Percentiles rank a stretch among this genome's conserved stretches.
Conservation (phyloP, 129 eudicot species). For the Glebionis coronaria region DNA sequence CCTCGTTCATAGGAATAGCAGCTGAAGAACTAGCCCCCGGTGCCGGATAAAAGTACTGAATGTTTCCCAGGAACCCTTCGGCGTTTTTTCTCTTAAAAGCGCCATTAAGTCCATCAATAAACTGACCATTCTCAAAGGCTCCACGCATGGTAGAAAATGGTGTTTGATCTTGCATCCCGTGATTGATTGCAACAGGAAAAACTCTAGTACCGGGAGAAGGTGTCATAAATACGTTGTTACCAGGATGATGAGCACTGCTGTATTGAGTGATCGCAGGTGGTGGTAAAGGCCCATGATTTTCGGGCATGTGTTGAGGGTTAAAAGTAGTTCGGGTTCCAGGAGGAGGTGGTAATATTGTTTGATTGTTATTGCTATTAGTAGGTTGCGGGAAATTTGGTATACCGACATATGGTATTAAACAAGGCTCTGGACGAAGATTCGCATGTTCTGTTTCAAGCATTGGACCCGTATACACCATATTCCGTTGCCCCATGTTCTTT, state of each 20-base stretch:
- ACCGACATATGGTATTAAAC: constrained; percentile 40
- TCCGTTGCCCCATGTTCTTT: constrained; percentile 67
- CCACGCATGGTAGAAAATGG: constrained; percentile 51
- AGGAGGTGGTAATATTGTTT: constrained; percentile 46
- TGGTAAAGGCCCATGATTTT: constrained; percentile 50
- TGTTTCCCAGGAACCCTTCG: constrained; percentile 42
- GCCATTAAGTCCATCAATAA: constrained; percentile 37
- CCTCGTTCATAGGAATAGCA: constrained; percentile 50
- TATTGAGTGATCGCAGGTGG: constrained; percentile 53
- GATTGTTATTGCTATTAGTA: constrained; percentile 25
- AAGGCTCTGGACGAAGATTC: constrained; percentile 63
- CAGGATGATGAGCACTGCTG: constrained; percentile 43
- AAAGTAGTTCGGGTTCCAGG: constrained; percentile 44
- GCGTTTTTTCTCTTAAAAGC: constrained; percentile 65
- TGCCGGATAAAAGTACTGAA: constrained; percentile 43
- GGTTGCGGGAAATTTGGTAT: constrained; percentile 55
- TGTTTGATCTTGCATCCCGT: constrained; percentile 53
- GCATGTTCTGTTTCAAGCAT: constrained; percentile 52
- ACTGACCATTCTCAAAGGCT: constrained; percentile 39
- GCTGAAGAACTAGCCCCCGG: constrained; percentile 70
- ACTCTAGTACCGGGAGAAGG: constrained; percentile 48
- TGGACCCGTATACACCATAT: constrained; percentile 54
- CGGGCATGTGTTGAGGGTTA: constrained; percentile 53
- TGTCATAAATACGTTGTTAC: constrained; percentile 39
- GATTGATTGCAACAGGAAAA: constrained; percentile 54